These are phyloP conservation scores for Fusarium luffae DNA, from an alignment of 2,329 filamentous ascomycete species.

Conservation along the genomic window DNA sequence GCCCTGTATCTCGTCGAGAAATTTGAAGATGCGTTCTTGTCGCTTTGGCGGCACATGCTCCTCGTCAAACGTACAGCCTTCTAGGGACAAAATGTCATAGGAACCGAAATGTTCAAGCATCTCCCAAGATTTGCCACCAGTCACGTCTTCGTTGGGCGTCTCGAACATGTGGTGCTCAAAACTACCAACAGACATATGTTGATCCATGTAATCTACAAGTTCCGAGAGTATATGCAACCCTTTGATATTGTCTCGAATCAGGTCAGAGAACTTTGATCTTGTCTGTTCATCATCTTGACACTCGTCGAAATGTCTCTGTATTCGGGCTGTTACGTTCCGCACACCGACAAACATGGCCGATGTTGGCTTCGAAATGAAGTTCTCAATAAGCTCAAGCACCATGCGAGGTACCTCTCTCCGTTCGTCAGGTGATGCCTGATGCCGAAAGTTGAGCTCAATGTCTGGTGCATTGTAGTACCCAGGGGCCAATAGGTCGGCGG, in stretches of 20 bases:
- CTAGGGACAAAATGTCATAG: slow-evolving; percentile 32
- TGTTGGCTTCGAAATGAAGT: slow-evolving; percentile 32
- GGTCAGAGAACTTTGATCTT: slow-evolving; percentile 20
- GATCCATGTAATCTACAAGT: slow-evolving; percentile 35
- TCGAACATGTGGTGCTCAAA: neutral
- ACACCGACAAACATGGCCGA: slow-evolving; percentile 29
- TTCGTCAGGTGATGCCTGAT: neutral
- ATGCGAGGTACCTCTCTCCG: slow-evolving; percentile 14
- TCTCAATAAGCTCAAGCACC: slow-evolving; percentile 38
- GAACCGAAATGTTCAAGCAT: neutral
- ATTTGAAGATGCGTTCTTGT: slow-evolving; percentile 19
- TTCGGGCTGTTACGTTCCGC: slow-evolving; percentile 30
- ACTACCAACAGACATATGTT: neutral
- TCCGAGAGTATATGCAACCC: slow-evolving; percentile 37
- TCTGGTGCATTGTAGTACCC: slow-evolving; percentile 2
- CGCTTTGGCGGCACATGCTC: slow-evolving; percentile 24
- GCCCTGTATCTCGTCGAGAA: slow-evolving; percentile 40
- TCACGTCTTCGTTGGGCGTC: neutral
- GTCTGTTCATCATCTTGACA: slow-evolving; percentile 21
- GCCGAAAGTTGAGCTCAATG: neutral
- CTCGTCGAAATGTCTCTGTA: slow-evolving; percentile 35
- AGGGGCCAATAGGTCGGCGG: neutral
- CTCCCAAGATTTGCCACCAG: neutral
- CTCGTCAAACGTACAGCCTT: slow-evolving; percentile 27
- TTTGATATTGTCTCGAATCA: slow-evolving; percentile 41